Conservation (phyloP, 495 filamentous ascomycete species). For the Aspergillus diversus region DNA sequence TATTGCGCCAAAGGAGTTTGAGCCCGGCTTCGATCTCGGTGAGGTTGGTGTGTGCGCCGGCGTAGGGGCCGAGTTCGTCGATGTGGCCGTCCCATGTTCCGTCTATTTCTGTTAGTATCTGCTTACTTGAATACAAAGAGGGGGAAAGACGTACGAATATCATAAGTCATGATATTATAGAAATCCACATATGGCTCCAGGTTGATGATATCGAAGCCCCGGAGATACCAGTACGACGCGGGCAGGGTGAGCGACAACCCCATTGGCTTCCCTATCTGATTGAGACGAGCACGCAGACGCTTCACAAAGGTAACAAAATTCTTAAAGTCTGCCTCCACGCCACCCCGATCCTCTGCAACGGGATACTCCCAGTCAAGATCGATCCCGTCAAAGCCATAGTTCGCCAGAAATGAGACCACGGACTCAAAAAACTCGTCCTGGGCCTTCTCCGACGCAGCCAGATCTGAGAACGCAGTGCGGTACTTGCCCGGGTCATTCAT, state of each 20-base stretch:
- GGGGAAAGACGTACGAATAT: conserved; percentile 36
- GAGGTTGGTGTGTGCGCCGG: conserved; percentile 42
- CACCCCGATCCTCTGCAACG: not conserved
- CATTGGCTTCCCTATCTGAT: not conserved
- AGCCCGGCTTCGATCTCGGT: conserved; percentile 42
- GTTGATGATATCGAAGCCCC: conserved; percentile 43
- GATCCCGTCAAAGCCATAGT: not conserved
- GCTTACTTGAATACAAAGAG: too few species aligned
- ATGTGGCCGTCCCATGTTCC: conserved; percentile 31
- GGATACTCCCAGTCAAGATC: conserved; percentile 4
- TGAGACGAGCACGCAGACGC: not conserved
- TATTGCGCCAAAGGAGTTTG: conserved; percentile 46
- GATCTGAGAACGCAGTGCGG: not conserved
- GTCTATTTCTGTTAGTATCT: conserved; percentile 6
- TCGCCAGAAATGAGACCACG: not conserved
- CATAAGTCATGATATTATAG: conserved; percentile 56
- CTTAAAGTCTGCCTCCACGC: not conserved
- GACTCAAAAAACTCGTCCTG: not conserved
- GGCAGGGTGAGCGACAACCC: conserved; percentile 15
- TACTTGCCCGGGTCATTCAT: not conserved
- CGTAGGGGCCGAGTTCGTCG: conserved; percentile 22
- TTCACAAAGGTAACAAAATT: not conserved
- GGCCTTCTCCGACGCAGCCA: not conserved
- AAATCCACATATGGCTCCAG: conserved; percentile 50
- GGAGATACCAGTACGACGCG: conserved; percentile 47